These are phyloP conservation scores for Aspergillus kassunensis DNA, from an alignment of 495 filamentous ascomycete species.

Conservation along the genomic window DNA sequence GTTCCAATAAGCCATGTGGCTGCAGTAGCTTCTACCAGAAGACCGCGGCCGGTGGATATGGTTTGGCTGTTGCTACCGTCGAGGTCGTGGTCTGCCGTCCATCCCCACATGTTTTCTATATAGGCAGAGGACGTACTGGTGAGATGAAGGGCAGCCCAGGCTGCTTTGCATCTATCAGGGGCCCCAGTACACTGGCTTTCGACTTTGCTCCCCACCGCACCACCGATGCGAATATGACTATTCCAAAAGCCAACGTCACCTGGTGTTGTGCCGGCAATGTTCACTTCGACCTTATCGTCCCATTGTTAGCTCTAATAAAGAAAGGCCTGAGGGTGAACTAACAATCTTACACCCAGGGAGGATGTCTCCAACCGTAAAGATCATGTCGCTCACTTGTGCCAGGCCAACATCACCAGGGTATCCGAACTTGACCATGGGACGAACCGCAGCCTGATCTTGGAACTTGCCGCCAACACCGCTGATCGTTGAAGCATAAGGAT, in stretches of 20 bases:
- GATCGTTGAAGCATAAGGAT: constrained; percentile 43
- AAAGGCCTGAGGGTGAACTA: not conserved
- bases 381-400: constrained; percentile 52
- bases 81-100: constrained; percentile 53
- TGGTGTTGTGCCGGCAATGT: constrained; percentile 44
- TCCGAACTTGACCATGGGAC: constrained; percentile 52
- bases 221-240: constrained; percentile 50
- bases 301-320: not conserved
- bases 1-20: constrained; percentile 44
- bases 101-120: constrained; percentile 57
- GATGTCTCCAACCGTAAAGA: constrained; percentile 46
- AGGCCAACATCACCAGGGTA: constrained; percentile 48
- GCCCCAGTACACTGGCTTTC: constrained; percentile 34
- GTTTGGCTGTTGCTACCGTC: constrained; percentile 35
- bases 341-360: constrained; percentile 45
- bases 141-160: constrained; percentile 48
- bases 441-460: constrained; percentile 39
- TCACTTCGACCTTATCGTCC: constrained; percentile 37
- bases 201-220: constrained; percentile 43
- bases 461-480: constrained; percentile 45
- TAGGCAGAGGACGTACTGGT: constrained; percentile 45
- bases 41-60: constrained; percentile 48
- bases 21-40: constrained; percentile 44
- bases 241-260: constrained; percentile 59
- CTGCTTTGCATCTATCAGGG: constrained; percentile 45